A percentile compares a stretch with the other conserved stretches of the same genome.
These are phyloP conservation scores for Amorphotheca resinae DNA, from an alignment of 495 filamentous ascomycete species.

Conservation along the genomic window DNA sequence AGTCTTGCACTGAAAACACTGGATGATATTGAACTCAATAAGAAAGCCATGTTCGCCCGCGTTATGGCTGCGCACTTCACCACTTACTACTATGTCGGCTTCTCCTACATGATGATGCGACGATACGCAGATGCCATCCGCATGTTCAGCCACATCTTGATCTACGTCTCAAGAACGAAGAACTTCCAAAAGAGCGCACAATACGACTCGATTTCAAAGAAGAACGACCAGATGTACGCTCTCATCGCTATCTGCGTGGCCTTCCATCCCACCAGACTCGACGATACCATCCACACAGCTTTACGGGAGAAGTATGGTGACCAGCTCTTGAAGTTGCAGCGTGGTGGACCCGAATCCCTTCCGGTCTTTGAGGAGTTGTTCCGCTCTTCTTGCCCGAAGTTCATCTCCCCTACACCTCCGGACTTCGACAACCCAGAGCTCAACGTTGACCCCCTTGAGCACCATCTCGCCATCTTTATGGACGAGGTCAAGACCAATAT, in stretches of 20 bases:
- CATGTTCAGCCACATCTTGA: slow-evolving; percentile 98
- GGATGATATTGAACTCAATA: slow-evolving; percentile 98
- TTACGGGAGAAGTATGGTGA: slow-evolving; percentile 98
- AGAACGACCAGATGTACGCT: slow-evolving; percentile 99
- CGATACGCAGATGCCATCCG: slow-evolving; percentile 97
- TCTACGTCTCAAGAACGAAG: slow-evolving; percentile 98
- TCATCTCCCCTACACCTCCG: slow-evolving; percentile 93
- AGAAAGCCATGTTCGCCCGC: slow-evolving; percentile 99
- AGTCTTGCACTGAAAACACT: slow-evolving; percentile 96
- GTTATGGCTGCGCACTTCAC: slow-evolving; percentile 99
- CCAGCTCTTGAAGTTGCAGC: slow-evolving; percentile 88
- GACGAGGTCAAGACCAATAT: slow-evolving; percentile 98
- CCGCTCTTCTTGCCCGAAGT: slow-evolving; percentile 91
- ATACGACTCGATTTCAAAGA: slow-evolving; percentile 97
- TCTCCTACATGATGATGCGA: slow-evolving; percentile 99
- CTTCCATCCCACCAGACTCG: slow-evolving; percentile 89
- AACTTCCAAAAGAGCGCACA: slow-evolving; percentile 98
- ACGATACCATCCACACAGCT: slow-evolving; percentile 97
- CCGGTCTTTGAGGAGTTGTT: slow-evolving; percentile 97
- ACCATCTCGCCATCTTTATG: slow-evolving; percentile 97
- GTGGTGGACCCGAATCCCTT: slow-evolving; percentile 85
- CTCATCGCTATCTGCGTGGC: slow-evolving; percentile 97
- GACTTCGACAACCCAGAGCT: slow-evolving; percentile 90
- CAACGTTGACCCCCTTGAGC: slow-evolving; percentile 94
- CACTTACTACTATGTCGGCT: slow-evolving; percentile 99